Conservation (phyloP, 2,329 filamentous ascomycete genomes). For the Sporothrix schenckii region DNA sequence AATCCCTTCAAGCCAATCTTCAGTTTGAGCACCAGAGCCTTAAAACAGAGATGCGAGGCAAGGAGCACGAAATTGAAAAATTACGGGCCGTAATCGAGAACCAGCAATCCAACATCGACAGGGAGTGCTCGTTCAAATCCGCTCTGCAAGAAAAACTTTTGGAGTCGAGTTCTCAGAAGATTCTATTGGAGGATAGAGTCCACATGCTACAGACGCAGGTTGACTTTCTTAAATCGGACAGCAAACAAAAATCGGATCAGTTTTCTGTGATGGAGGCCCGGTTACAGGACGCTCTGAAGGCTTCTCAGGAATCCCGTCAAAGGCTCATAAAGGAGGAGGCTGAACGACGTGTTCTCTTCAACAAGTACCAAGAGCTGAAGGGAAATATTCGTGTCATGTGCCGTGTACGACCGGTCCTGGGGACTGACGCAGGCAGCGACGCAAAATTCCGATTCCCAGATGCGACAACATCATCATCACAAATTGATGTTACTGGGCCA, state of each 20-base stretch:
- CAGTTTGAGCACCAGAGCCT: constrained; percentile 57
- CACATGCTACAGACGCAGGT: constrained; percentile 79
- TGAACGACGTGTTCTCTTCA: constrained; percentile 86
- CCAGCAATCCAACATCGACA: constrained; percentile 56
- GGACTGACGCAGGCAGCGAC: constrained; percentile 61
- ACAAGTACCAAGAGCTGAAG: constrained; percentile 96
- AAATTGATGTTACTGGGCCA: constrained; percentile 80
- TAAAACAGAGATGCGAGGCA: constrained; percentile 52
- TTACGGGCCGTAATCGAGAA: constrained; percentile 52
- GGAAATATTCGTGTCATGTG: constrained; percentile 99
- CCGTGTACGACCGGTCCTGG: constrained; percentile 77
- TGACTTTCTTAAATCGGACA: constrained; percentile 86
- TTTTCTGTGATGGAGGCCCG: constrained; percentile 80
- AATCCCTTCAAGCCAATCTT: constrained; percentile 61
- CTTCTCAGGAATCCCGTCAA: constrained; percentile 70
- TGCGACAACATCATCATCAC: constrained; percentile 79
- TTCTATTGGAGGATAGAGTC: constrained; percentile 72
- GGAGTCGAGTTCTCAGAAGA: constrained; percentile 62
- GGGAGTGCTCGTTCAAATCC: constrained; percentile 66
- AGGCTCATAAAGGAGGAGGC: constrained; percentile 92
- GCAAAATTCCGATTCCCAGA: constrained; percentile 81
- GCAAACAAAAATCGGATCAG: constrained; percentile 82
- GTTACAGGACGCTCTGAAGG: constrained; percentile 74
- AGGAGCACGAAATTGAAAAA: constrained; percentile 59
- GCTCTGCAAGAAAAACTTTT: constrained; percentile 56